Conservation (phyloP, 108 stramenopile genomes). For the Skeletonema marinoi region DNA sequence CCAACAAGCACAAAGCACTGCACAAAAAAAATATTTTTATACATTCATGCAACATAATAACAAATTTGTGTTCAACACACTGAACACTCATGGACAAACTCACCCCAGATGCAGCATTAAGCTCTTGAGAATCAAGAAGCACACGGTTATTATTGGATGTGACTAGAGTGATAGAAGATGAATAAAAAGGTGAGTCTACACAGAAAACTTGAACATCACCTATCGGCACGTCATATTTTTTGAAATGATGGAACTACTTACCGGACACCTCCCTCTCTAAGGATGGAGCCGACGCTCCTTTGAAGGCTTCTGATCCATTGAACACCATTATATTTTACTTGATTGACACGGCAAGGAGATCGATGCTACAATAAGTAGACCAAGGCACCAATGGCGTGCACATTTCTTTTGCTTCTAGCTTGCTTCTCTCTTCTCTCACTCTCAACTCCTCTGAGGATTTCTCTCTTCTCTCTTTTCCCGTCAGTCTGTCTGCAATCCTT, state of each 20-base stretch:
- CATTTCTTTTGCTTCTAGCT: too few relatives aligned
- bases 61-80: background rate
- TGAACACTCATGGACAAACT: background rate
- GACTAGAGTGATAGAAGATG: constrained; percentile 10
- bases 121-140: constrained; percentile 41
- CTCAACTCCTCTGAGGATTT: background rate
- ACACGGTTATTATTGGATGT: constrained; percentile 41
- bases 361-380: background rate
- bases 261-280: constrained; percentile 24
- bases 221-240: background rate
- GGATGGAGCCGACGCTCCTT: constrained; percentile 19
- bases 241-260: background rate
- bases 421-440: background rate
- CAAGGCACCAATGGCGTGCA: too few relatives aligned
- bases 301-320: constrained; percentile 20
- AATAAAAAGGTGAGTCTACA: background rate
- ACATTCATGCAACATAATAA: background rate
- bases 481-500: too few relatives aligned
- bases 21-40: background rate
- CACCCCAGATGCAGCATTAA: constrained; percentile 44
- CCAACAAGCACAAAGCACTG: background rate
- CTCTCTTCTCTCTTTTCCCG: background rate
- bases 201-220: background rate
- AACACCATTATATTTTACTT: background rate
- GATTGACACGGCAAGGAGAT: background rate